Percentiles rank a stretch among this genome's conserved stretches.
Evolutionary conservation across 2,329 filamentous ascomycete species (phyloP).

Genomic region (Exserohilum turcica): DNA sequence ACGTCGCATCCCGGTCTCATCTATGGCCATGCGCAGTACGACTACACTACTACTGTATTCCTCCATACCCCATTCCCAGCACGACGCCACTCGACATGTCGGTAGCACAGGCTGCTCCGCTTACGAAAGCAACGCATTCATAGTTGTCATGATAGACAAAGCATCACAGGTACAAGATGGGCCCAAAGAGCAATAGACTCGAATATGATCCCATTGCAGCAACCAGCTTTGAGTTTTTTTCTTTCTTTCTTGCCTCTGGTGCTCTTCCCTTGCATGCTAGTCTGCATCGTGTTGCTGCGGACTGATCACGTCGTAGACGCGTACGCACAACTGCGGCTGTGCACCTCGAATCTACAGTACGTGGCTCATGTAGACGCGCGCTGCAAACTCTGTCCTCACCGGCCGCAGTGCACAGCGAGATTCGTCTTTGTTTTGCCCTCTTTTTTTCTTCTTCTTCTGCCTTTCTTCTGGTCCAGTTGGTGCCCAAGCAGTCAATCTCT

Average conservation of each 20-base stretch:
- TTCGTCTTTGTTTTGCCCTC: slow-evolving; percentile 3
- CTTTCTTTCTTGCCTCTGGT: not conserved
- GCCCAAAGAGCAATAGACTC: slow-evolving; percentile 22
- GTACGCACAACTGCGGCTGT: slow-evolving; percentile 10
- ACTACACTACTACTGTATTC: too few relatives aligned
- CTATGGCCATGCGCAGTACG: slow-evolving; percentile 5
- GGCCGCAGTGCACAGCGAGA: not conserved
- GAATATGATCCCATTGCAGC: slow-evolving; percentile 18
- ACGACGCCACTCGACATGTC: slow-evolving; percentile 22
- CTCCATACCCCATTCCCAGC: not conserved
- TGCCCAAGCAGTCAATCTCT: not conserved
- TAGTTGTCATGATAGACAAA: slow-evolving; percentile 36
- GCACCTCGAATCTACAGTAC: slow-evolving; percentile 1
- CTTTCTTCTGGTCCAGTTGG: not conserved
- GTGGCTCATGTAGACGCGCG: slow-evolving; percentile 4
- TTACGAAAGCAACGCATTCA: slow-evolving; percentile 30
- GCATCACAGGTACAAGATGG: slow-evolving; percentile 33
- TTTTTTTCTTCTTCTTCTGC: not conserved
- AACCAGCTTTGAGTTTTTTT: slow-evolving; percentile 3
- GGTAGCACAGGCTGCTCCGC: slow-evolving; percentile 31
- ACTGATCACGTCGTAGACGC: not conserved
- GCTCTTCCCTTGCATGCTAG: not conserved
- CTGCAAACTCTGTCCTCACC: slow-evolving; percentile 3
- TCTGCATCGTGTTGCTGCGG: not conserved
- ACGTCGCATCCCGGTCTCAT: not conserved